Conservation (phyloP, 1,284 basidiomycete genomes). For the Irpex lacteus region DNA sequence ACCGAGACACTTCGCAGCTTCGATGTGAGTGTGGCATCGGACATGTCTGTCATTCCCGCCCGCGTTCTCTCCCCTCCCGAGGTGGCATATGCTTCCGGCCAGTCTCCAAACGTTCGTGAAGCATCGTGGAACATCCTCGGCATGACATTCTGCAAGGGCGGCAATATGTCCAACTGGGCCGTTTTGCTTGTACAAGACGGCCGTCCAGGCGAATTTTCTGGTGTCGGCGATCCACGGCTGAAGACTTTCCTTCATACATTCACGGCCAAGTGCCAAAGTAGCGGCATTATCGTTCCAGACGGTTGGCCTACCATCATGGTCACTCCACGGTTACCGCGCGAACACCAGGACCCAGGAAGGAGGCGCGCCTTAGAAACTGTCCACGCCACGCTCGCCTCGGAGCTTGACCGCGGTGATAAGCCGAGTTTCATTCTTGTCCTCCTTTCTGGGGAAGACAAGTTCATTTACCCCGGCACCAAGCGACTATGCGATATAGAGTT, state of each 20-base stretch:
- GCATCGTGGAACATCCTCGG: conserved; percentile 67
- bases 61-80: conserved; percentile 60
- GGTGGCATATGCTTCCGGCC: conserved; percentile 43
- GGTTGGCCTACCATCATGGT: conserved; percentile 36
- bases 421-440: conserved; percentile 64
- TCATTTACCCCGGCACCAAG: conserved; percentile 74
- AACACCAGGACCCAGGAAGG: conserved; percentile 34
- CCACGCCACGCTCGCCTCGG: conserved; percentile 32
- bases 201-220: conserved; percentile 34
- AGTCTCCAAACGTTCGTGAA: conserved; percentile 45
- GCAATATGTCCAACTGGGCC: conserved; percentile 50
- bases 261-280: too few species aligned
- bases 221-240: conserved; percentile 40
- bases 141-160: conserved; percentile 59
- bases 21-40: conserved; percentile 46
- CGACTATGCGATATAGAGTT: conserved; percentile 66
- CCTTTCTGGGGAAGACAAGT: conserved; percentile 60
- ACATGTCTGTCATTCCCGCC: conserved; percentile 62
- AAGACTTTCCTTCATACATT: conserved; percentile 38
- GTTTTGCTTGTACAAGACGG: conserved; percentile 56
- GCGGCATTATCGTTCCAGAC: too few species aligned
- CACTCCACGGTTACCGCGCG: conserved; percentile 30
- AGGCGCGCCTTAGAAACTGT: conserved; percentile 39
- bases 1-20: conserved; percentile 32
- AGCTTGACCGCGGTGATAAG: conserved; percentile 21